Conservation (phyloP, 2,329 filamentous ascomycete species). For the Pseudohalonectria lignicola region DNA sequence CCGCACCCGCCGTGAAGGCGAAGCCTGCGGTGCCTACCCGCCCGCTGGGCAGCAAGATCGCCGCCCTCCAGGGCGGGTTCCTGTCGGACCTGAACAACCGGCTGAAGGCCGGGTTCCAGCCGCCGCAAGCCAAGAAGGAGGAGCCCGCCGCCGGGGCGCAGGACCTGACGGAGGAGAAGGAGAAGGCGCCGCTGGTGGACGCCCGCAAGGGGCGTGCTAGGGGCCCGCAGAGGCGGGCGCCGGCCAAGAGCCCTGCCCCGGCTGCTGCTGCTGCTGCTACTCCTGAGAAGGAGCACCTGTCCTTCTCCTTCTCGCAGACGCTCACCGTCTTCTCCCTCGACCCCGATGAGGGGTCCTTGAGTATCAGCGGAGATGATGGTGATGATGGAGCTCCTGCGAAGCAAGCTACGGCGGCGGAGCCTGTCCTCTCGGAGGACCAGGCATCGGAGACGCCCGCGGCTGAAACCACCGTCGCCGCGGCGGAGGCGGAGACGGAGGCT, state of each 20-base stretch:
- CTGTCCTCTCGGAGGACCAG: conserved; percentile 1
- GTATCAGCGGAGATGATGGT: conserved; percentile 15
- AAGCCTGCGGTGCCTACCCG: conserved; percentile 77
- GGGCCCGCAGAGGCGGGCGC: conserved; percentile 56
- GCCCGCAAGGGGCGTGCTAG: conserved; percentile 83
- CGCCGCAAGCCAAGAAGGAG: conserved; percentile 67
- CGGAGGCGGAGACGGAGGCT: conserved; percentile 3
- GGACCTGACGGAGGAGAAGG: conserved; percentile 42
- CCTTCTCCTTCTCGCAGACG: conserved; percentile 34
- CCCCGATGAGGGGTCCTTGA: conserved; percentile 33
- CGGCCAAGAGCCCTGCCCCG: conserved; percentile 16
- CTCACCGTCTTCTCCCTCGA: conserved; percentile 42
- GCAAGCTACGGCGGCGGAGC: background rate
- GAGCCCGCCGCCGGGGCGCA: conserved; percentile 45
- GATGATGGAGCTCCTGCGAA: conserved; percentile 9
- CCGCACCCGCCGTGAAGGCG: conserved; percentile 44
- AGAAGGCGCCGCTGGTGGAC: conserved; percentile 74
- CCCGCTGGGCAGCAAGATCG: conserved; percentile 76
- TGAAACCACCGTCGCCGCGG: background rate
- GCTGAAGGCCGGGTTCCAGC: conserved; percentile 1
- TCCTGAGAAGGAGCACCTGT: conserved; percentile 21
- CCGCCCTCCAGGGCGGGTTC: conserved; percentile 81
- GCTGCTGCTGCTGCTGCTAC: conserved; percentile 16
- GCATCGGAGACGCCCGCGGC: conserved; percentile 3
- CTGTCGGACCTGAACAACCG: conserved; percentile 64